A percentile compares a stretch with the other conserved stretches of the same genome.
Evolutionary conservation across 2,329 filamentous ascomycete species (phyloP).

Genomic region (Ilyonectria robusta): DNA sequence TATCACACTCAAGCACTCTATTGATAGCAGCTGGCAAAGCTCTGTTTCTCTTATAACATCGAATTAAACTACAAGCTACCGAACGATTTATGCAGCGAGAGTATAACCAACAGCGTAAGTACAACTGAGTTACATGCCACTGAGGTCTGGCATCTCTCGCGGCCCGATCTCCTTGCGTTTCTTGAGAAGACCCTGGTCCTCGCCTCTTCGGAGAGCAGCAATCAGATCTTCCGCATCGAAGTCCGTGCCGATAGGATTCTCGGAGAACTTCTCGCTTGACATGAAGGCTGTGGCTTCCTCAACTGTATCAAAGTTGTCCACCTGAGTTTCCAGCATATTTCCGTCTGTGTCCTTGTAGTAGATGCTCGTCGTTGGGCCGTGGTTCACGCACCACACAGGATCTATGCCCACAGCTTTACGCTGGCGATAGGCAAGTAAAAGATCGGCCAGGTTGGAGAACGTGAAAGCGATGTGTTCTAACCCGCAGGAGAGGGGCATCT

Average conservation of each 20-base stretch:
- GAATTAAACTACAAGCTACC: no score
- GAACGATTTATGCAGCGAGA: not conserved
- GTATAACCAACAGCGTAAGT: not conserved
- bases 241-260: constrained; percentile 21
- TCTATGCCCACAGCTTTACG: not conserved
- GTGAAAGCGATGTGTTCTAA: not conserved
- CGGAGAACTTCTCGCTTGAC: not conserved
- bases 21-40: not conserved
- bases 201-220: not conserved
- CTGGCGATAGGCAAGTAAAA: not conserved
- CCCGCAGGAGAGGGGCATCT: not conserved
- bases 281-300: constrained; percentile 20
- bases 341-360: constrained; percentile 27
- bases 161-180: not conserved
- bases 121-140: not conserved
- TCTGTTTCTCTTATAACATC: no score
- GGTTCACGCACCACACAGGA: constrained; percentile 22
- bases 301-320: constrained; percentile 28
- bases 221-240: constrained; percentile 13
- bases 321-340: constrained; percentile 20
- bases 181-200: not conserved
- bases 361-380: constrained; percentile 25
- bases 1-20: no score
- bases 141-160: not conserved
- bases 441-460: not conserved